phyloP scores from a whole-genome alignment of 169 alveolate genomes.

The Plasmodium gaboni region DNA sequence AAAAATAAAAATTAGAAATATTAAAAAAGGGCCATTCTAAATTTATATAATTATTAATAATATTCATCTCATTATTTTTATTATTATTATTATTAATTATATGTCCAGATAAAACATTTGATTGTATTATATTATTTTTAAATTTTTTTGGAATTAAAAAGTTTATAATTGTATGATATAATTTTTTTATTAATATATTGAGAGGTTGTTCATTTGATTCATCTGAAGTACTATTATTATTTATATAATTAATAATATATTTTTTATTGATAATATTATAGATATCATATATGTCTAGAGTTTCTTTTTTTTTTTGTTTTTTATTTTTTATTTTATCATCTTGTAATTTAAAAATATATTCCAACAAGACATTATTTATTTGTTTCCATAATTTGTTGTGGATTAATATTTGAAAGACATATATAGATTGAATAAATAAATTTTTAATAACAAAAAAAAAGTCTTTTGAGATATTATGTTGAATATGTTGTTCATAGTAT shows the following conservation, averaged over 20 bases:
- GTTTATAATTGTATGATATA: conserved; percentile 17
- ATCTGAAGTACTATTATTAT: too few species aligned
- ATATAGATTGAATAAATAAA: conserved; percentile 56
- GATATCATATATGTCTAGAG: background rate
- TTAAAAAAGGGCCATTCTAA: conserved; percentile 9
- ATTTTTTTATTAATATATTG: conserved; percentile 13
- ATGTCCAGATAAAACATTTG: too few species aligned
- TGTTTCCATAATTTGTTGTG: background rate
- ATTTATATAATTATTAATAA: too few species aligned
- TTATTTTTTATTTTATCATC: conserved; percentile 11
- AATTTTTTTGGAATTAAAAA: conserved; percentile 34
- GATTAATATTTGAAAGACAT: conserved; percentile 32
- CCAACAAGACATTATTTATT: background rate
- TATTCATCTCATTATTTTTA: too few species aligned
- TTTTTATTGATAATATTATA: too few species aligned
- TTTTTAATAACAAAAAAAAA: conserved; percentile 42
- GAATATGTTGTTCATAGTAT: conserved; percentile 3
- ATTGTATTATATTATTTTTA: too few species aligned
- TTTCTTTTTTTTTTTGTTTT: conserved; percentile 1
- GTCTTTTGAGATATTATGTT: background rate
- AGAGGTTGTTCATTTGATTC: too few species aligned
- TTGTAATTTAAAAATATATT: background rate
- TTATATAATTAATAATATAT: too few species aligned
- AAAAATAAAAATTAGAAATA: conserved; percentile 30
- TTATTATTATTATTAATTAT: too few species aligned